phyloP scores from a whole-genome alignment of 441 rosid species.

The Manihot esculenta region DNA sequence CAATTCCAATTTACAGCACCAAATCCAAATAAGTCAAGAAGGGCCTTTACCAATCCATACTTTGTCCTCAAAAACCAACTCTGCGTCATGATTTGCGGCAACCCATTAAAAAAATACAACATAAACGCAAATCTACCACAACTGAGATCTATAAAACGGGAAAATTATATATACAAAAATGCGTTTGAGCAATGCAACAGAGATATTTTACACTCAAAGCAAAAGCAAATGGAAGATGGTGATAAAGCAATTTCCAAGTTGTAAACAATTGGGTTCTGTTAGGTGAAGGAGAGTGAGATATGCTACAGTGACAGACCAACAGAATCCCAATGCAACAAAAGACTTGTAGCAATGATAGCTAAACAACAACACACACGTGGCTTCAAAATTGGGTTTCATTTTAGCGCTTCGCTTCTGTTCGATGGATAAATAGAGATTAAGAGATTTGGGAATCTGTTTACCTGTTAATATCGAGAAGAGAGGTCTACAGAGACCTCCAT shows the following conservation, averaged over 20 bases:
- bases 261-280: slow-evolving; percentile 24
- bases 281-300: slow-evolving; percentile 39
- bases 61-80: slow-evolving; percentile 12
- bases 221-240: slow-evolving; percentile 21
- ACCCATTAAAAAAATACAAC: slow-evolving; percentile 10
- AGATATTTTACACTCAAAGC: slow-evolving; percentile 62
- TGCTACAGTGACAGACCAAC: slow-evolving; percentile 46
- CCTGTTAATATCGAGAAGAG: slow-evolving; percentile 12
- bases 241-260: slow-evolving; percentile 10
- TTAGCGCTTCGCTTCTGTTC: too few relatives aligned
- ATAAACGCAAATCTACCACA: slow-evolving; percentile 23
- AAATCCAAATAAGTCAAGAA: slow-evolving; percentile 13
- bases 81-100: slow-evolving; percentile 9
- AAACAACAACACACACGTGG: slow-evolving; percentile 17
- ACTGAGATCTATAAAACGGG: slow-evolving; percentile 23
- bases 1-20: slow-evolving; percentile 20
- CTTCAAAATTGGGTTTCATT: slow-evolving; percentile 9
- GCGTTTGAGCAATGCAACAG: slow-evolving; percentile 27
- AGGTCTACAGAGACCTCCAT: neutral
- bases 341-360: slow-evolving; percentile 14
- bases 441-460: slow-evolving; percentile 17
- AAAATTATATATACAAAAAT: neutral
- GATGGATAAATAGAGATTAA: neutral
- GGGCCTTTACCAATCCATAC: slow-evolving; percentile 19
- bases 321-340: slow-evolving; percentile 9